A percentile compares a stretch with the other conserved stretches of the same genome.
Evolutionary conservation across 345 rosid species (phyloP).

Genomic region (Arabis hirsuta): DNA sequence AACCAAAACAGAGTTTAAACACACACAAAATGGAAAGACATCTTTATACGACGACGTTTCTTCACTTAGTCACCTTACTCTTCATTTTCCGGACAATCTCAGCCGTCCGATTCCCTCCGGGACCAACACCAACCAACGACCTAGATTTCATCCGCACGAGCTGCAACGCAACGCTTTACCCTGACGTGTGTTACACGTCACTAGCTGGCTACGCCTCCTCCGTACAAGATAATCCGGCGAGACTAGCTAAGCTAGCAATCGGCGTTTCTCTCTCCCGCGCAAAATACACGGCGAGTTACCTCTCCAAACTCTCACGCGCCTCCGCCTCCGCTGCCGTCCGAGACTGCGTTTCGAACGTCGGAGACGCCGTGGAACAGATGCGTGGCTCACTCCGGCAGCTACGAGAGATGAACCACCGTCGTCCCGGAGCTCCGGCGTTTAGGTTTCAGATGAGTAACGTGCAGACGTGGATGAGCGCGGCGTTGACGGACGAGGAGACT

Average conservation of each 20-base stretch:
- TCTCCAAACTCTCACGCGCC: slow-evolving; percentile 67
- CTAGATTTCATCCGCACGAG: slow-evolving; percentile 72
- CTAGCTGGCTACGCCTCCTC: slow-evolving; percentile 62
- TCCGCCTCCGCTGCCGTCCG: slow-evolving; percentile 66
- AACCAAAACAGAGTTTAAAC: not conserved
- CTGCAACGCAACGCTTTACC: slow-evolving; percentile 82
- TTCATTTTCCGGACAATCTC: slow-evolving; percentile 38
- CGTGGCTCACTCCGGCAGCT: slow-evolving; percentile 75
- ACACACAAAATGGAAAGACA: slow-evolving; percentile 38
- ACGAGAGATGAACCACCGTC: slow-evolving; percentile 50
- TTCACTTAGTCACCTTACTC: slow-evolving; percentile 44
- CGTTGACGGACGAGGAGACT: slow-evolving; percentile 82
- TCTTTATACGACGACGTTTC: slow-evolving; percentile 21
- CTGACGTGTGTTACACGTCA: slow-evolving; percentile 74
- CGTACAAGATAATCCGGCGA: slow-evolving; percentile 56
- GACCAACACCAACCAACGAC: slow-evolving; percentile 37
- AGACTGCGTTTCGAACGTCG: slow-evolving; percentile 85
- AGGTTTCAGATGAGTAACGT: slow-evolving; percentile 84
- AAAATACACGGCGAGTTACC: slow-evolving; percentile 51
- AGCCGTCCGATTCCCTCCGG: slow-evolving; percentile 32
- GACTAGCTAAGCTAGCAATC: slow-evolving; percentile 69
- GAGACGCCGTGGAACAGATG: slow-evolving; percentile 87
- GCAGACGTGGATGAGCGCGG: slow-evolving; percentile 95
- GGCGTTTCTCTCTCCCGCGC: slow-evolving; percentile 63
- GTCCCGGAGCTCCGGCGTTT: slow-evolving; percentile 51